Evolutionary conservation across 306 rosid genomes (phyloP).

Genomic region (Vicia villosa): DNA sequence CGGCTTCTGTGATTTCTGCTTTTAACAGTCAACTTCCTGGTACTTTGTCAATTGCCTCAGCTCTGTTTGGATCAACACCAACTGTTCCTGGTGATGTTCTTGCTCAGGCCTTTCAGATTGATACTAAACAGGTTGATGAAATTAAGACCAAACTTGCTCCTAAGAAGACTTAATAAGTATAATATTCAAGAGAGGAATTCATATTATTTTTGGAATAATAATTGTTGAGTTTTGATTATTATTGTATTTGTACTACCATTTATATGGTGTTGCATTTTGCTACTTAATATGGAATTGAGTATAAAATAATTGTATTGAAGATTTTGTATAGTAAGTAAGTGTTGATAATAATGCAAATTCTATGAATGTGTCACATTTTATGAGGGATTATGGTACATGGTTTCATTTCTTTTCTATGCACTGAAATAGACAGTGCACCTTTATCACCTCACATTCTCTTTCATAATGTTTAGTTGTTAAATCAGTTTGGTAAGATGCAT

Average conservation of each 20-base stretch:
- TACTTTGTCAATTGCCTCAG: conserved; percentile 43
- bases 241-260: conserved; percentile 2
- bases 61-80: conserved; percentile 51
- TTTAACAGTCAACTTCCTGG: conserved; percentile 61
- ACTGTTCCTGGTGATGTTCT: conserved; percentile 48
- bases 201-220: not conserved
- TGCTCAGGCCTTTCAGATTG: conserved; percentile 51
- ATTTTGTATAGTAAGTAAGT: not conserved
- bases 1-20: conserved; percentile 50
- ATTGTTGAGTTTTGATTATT: conserved; percentile 12
- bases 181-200: not conserved
- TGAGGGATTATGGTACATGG: not conserved
- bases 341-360: conserved; percentile 8
- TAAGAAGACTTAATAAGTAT: conserved; percentile 39
- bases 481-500: conserved; percentile 34
- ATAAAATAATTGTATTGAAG: conserved; percentile 17
- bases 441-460: conserved; percentile 10
- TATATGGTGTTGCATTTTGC: conserved; percentile 18
- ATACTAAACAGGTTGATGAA: conserved; percentile 34
- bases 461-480: conserved; percentile 26
- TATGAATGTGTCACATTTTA: conserved; percentile 12
- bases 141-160: conserved; percentile 55
- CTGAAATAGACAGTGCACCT: not conserved
- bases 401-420: conserved; percentile 15
- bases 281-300: not conserved